These are phyloP conservation scores for Nakazawaea populi DNA, from an alignment of 805 yeast species.

Conservation along the genomic window DNA sequence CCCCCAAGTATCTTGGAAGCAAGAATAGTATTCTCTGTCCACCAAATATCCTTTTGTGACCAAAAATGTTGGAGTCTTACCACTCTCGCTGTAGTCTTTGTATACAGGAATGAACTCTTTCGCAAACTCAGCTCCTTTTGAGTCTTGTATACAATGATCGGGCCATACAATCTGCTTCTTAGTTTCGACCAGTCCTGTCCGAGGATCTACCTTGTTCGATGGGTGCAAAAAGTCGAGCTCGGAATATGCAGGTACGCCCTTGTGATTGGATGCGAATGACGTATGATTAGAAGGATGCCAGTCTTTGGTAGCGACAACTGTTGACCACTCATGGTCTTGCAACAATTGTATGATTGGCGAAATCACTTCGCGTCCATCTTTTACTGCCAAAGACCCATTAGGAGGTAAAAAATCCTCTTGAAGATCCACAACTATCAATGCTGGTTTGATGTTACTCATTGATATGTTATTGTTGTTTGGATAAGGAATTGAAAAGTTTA, in stretches of 20 bases:
- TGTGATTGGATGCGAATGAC: constrained; percentile 75
- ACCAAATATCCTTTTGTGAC: constrained; percentile 67
- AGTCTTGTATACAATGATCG: constrained; percentile 76
- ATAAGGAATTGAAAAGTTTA: too few species aligned
- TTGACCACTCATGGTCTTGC: constrained; percentile 45
- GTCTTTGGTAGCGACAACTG: constrained; percentile 72
- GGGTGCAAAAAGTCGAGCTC: constrained; percentile 48
- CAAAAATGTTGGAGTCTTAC: constrained; percentile 30
- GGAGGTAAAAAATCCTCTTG: constrained; percentile 87
- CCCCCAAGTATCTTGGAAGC: constrained; percentile 78
- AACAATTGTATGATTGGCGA: constrained; percentile 42
- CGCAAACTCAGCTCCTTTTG: constrained; percentile 63
- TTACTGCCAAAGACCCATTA: constrained; percentile 69
- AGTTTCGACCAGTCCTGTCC: constrained; percentile 17
- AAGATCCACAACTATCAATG: constrained; percentile 71
- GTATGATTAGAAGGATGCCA: constrained; percentile 82
- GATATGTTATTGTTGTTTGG: too few species aligned
- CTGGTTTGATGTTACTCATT: constrained; percentile 24
- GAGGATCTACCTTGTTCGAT: constrained; percentile 20
- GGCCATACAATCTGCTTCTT: constrained; percentile 70
- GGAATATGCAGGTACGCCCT: constrained; percentile 40
- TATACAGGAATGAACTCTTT: constrained; percentile 33
- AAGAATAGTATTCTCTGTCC: constrained; percentile 83
- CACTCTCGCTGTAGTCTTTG: constrained; percentile 26
- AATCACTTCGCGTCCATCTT: constrained; percentile 54